A percentile compares a stretch with the other conserved stretches of the same genome.
Conservation (phyloP, 345 rosid genomes). For the Lepidium aucheri region DNA sequence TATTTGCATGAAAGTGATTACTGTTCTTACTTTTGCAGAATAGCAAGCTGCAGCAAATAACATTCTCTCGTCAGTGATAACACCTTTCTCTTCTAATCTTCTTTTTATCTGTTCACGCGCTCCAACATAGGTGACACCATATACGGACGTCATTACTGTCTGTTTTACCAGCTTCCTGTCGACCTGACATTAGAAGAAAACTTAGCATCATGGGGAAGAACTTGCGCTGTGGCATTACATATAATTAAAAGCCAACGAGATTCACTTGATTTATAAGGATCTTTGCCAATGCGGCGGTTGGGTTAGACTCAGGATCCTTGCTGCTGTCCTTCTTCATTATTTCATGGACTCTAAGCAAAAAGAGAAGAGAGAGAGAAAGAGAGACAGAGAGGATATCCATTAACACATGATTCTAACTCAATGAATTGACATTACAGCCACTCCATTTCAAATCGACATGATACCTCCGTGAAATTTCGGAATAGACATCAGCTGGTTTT, state of each 20-base stretch:
- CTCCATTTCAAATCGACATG: background rate
- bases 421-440: background rate
- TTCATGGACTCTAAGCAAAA: slow-evolving; percentile 60
- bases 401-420: background rate
- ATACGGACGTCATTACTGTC: slow-evolving; percentile 99
- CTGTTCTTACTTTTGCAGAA: slow-evolving; percentile 75
- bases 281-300: slow-evolving; percentile 72
- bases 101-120: slow-evolving; percentile 96
- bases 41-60: slow-evolving; percentile 80
- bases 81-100: slow-evolving; percentile 89
- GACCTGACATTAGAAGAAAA: slow-evolving; percentile 53
- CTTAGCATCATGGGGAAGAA: background rate
- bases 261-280: slow-evolving; percentile 71
- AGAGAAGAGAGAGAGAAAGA: background rate
- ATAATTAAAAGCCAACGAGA: slow-evolving; percentile 1
- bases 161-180: slow-evolving; percentile 92
- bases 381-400: slow-evolving; percentile 5
- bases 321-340: slow-evolving; percentile 75
- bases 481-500: slow-evolving; percentile 91
- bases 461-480: slow-evolving; percentile 92
- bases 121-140: slow-evolving; percentile 96
- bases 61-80: slow-evolving; percentile 68
- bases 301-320: slow-evolving; percentile 65
- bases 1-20: background rate
- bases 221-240: background rate